A percentile compares a stretch with the other conserved stretches of the same genome.
Conservation (phyloP, 768 basidiomycete species). For the Serendipita sp. region DNA sequence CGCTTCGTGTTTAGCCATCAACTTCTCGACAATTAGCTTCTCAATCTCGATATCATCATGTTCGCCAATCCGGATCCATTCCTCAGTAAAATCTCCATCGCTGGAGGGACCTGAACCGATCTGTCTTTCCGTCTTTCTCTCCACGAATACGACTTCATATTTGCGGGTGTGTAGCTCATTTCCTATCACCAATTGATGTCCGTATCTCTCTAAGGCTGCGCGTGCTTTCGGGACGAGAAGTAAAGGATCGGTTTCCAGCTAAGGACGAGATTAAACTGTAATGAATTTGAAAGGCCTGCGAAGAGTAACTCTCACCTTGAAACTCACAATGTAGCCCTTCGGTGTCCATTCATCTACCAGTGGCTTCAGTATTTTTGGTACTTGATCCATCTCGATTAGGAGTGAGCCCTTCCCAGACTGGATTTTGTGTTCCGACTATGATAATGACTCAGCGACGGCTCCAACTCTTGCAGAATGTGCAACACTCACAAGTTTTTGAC, state of each 20-base stretch:
- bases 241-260: conserved; percentile 84
- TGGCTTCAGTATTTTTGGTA: conserved; percentile 88
- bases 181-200: conserved; percentile 93
- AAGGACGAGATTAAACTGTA: neutral
- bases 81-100: conserved; percentile 43
- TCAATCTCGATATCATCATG: conserved; percentile 69
- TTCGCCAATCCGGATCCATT: conserved; percentile 20
- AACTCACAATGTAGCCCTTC: conserved; percentile 85
- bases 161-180: conserved; percentile 90
- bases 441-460: neutral
- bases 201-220: conserved; percentile 78
- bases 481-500: conserved; percentile 65
- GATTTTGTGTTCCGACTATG: conserved; percentile 92
- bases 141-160: conserved; percentile 78
- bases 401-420: conserved; percentile 92
- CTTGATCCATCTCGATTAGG: conserved; percentile 96
- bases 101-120: conserved; percentile 21
- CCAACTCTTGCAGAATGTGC: neutral
- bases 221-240: conserved; percentile 85
- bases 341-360: conserved; percentile 89
- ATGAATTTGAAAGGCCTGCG: neutral
- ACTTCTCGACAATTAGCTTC: conserved; percentile 68
- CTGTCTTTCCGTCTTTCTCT: conserved; percentile 15
- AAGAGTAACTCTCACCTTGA: conserved; percentile 53
- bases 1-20: conserved; percentile 52